phyloP scores from a whole-genome alignment of 495 filamentous ascomycete species.

The Trichoderma virens region DNA sequence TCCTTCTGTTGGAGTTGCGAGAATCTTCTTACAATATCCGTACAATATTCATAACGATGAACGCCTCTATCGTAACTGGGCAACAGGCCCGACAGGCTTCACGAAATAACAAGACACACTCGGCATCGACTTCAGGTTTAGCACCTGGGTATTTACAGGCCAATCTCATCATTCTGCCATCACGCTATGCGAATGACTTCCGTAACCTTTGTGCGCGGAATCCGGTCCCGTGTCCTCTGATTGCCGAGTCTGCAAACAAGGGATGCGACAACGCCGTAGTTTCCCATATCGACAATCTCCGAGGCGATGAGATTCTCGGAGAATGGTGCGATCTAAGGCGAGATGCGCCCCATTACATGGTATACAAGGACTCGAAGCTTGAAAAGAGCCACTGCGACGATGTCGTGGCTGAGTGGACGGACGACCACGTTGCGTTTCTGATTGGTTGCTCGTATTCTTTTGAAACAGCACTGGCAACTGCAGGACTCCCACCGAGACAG shows the following conservation, averaged over 20 bases:
- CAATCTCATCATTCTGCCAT: constrained; percentile 49
- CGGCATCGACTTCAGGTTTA: constrained; percentile 41
- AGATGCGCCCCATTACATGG: constrained; percentile 45
- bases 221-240: constrained; percentile 50
- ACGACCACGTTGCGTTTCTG: constrained; percentile 45
- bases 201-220: constrained; percentile 45
- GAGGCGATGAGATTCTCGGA: constrained; percentile 15
- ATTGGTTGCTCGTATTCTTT: constrained; percentile 54
- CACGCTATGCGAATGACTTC: constrained; percentile 44
- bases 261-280: constrained; percentile 18
- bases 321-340: constrained; percentile 40
- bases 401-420: constrained; percentile 38
- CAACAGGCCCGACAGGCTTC: constrained; percentile 34
- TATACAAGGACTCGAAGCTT: constrained; percentile 36
- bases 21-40: no score
- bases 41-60: not conserved
- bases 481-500: constrained; percentile 40
- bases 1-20: no score
- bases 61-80: constrained; percentile 18
- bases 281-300: constrained; percentile 19
- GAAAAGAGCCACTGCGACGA: constrained; percentile 20
- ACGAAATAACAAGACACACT: constrained; percentile 28
- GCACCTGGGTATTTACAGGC: constrained; percentile 48
- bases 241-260: constrained; percentile 31
- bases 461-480: constrained; percentile 37